These are phyloP conservation scores for Russula compacta DNA, from an alignment of 768 basidiomycete genomes.

Conservation along the genomic window DNA sequence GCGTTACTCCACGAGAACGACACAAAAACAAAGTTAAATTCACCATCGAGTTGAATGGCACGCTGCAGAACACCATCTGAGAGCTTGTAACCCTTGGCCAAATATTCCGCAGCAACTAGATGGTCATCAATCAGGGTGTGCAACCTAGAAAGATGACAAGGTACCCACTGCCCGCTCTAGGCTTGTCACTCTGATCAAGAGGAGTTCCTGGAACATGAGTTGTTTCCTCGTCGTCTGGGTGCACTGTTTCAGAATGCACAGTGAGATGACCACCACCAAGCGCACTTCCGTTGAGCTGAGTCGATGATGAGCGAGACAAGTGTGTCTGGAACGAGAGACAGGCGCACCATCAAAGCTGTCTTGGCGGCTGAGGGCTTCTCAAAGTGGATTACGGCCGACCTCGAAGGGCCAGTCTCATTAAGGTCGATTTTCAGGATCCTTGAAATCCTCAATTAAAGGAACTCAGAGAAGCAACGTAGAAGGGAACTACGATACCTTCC, in stretches of 20 bases:
- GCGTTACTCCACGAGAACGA: not conserved
- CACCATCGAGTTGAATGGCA: conserved; percentile 75
- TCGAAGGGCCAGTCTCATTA: conserved; percentile 32
- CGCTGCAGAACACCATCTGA: conserved; percentile 69
- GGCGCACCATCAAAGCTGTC: conserved; percentile 70
- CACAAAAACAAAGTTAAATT: conserved; percentile 9
- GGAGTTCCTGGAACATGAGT: conserved; percentile 31
- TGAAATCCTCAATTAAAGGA: conserved; percentile 15
- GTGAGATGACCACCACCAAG: conserved; percentile 63
- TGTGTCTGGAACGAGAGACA: too few relatives aligned
- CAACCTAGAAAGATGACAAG: not conserved
- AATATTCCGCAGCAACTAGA: conserved; percentile 84
- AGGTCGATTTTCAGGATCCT: conserved; percentile 64
- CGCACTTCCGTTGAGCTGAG: conserved; percentile 61
- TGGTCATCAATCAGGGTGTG: not conserved
- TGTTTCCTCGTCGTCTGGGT: conserved; percentile 40
- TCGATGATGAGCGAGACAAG: not conserved
- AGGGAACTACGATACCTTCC: conserved; percentile 50
- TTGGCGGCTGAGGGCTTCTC: conserved; percentile 77
- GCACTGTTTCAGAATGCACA: conserved; percentile 61
- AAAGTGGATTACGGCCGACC: conserved; percentile 68
- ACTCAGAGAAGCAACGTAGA: not conserved
- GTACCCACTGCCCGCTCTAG: conserved; percentile 67
- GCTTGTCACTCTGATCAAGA: conserved; percentile 85
- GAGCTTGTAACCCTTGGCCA: conserved; percentile 81